A percentile compares a stretch with the other conserved stretches of the same genome.
Evolutionary conservation across 148 eudicot species (phyloP).

Genomic region (Rhododendron ovatum): DNA sequence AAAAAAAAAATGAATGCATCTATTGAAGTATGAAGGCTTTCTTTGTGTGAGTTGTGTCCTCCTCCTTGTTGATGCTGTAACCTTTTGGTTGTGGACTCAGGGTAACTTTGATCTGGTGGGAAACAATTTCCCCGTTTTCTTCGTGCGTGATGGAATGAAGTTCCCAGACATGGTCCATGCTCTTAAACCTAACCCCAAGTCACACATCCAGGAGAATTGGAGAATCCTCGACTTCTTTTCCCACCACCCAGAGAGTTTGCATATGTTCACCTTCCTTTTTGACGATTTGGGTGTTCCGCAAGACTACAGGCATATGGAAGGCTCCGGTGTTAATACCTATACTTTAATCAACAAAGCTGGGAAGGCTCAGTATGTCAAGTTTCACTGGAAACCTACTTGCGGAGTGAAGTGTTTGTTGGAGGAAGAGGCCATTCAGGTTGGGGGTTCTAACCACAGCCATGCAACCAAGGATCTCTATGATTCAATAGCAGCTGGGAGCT

Average conservation of each 20-base stretch:
- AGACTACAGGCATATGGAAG: constrained; percentile 95
- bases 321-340: constrained; percentile 81
- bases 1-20: no score
- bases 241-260: constrained; percentile 88
- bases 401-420: constrained; percentile 82
- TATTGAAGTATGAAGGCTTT: neutral
- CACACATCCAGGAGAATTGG: constrained; percentile 96
- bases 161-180: constrained; percentile 96
- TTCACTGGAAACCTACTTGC: constrained; percentile 96
- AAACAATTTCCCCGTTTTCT: constrained; percentile 94
- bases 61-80: neutral
- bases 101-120: constrained; percentile 98
- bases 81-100: constrained; percentile 32
- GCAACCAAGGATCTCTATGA: constrained; percentile 92
- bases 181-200: constrained; percentile 88
- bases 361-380: constrained; percentile 78
- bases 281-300: constrained; percentile 84
- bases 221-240: constrained; percentile 89
- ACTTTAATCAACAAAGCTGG: constrained; percentile 80
- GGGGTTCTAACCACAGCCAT: constrained; percentile 95
- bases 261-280: constrained; percentile 79
- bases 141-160: constrained; percentile 87
- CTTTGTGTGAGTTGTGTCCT: neutral
- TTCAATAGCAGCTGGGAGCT: constrained; percentile 88
- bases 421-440: constrained; percentile 76